Evolutionary conservation across 2,329 filamentous ascomycete genomes (phyloP).

Genomic region (Penicillium sp.): DNA sequence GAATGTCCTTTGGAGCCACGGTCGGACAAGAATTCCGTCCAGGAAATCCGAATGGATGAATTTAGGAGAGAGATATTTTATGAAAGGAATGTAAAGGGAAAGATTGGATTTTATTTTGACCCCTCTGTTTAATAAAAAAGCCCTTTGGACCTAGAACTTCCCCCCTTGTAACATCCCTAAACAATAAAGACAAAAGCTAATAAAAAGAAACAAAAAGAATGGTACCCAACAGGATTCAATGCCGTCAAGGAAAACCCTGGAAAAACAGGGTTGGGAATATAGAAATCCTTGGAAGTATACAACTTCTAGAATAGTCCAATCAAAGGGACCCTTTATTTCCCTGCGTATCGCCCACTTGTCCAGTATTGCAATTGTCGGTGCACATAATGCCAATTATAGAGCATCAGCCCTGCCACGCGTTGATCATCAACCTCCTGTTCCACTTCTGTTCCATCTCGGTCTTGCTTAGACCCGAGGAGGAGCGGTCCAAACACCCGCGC

Average conservation of each 20-base stretch:
- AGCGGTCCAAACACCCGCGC: conserved; percentile 35
- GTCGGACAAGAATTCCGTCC: conserved; percentile 30
- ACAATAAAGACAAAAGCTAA: not conserved
- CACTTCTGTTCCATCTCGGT: conserved; percentile 14
- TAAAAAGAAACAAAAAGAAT: not conserved
- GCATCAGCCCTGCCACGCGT: conserved; percentile 33
- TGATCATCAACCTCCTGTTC: conserved; percentile 28
- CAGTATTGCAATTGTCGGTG: conserved; percentile 34
- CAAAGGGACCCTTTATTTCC: not conserved
- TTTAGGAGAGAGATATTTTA: not conserved
- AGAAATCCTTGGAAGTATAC: conserved; percentile 1
- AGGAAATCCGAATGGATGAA: conserved; percentile 24
- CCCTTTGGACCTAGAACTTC: not conserved
- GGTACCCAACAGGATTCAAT: conserved; percentile 8
- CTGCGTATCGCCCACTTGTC: conserved; percentile 3
- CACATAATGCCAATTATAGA: conserved; percentile 37
- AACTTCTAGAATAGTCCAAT: conserved; percentile 2
- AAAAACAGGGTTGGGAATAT: conserved; percentile 1
- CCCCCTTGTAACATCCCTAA: too few species aligned
- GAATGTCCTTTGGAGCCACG: conserved; percentile 22
- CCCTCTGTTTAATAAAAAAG: not conserved
- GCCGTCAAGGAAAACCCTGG: not conserved
- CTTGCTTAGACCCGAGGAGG: conserved; percentile 22
- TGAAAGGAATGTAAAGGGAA: not conserved
- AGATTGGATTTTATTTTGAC: not conserved